These are phyloP conservation scores for Daldinia eschscholtzii DNA, from an alignment of 2,329 filamentous ascomycete species.

Conservation along the genomic window DNA sequence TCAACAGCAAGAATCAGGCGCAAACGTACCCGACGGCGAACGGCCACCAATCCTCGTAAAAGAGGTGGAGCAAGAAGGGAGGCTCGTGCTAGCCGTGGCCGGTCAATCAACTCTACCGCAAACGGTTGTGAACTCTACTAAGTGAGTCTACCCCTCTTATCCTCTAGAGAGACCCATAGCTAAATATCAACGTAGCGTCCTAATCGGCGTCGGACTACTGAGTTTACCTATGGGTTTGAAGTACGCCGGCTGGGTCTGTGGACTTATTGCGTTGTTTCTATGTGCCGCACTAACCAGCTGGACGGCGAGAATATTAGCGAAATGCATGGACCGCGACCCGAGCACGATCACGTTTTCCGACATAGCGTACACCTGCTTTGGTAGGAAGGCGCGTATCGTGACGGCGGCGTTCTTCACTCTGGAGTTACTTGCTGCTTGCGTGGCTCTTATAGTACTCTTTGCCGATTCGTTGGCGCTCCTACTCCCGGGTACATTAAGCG, in stretches of 20 bases:
- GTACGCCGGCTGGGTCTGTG: conserved; percentile 89
- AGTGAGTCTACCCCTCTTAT: conserved; percentile 57
- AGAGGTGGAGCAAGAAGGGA: conserved; percentile 89
- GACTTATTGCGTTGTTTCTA: conserved; percentile 78
- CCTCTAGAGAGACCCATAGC: neutral
- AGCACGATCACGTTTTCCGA: conserved; percentile 95
- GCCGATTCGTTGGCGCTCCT: conserved; percentile 87
- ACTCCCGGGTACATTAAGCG: conserved; percentile 74
- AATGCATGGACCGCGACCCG: conserved; percentile 87
- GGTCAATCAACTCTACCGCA: conserved; percentile 96
- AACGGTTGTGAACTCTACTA: conserved; percentile 96
- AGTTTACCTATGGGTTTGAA: conserved; percentile 89
- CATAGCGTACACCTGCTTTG: conserved; percentile 91
- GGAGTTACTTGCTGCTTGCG: conserved; percentile 88
- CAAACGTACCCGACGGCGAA: conserved; percentile 67
- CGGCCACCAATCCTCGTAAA: conserved; percentile 85
- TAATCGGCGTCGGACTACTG: conserved; percentile 90
- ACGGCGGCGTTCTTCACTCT: conserved; percentile 89
- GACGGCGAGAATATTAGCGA: conserved; percentile 86
- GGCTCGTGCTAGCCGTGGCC: conserved; percentile 84
- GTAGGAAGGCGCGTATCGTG: conserved; percentile 80
- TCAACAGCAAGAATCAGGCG: conserved; percentile 64
- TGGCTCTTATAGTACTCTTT: conserved; percentile 74
- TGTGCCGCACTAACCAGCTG: conserved; percentile 84
- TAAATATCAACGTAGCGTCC: conserved; percentile 62